phyloP scores from a whole-genome alignment of 352 stramenopile genomes.

The Halophytophthora batemanensis region DNA sequence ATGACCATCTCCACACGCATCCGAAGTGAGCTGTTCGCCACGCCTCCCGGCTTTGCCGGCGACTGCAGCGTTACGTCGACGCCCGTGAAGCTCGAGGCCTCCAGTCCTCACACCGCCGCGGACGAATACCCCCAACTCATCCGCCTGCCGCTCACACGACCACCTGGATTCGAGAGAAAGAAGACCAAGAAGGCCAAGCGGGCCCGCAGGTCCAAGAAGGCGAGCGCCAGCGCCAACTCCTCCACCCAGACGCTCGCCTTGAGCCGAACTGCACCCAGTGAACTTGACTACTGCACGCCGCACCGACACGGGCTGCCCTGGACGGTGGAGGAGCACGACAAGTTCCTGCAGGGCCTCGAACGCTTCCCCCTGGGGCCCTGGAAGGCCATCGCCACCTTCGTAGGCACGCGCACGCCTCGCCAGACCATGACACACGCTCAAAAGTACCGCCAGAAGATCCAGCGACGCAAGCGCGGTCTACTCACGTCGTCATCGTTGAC shows the following conservation, averaged over 20 bases:
- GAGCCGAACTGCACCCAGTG: neutral
- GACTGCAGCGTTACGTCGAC: neutral
- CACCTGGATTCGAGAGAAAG: constrained; percentile 6
- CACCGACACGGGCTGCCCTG: constrained; percentile 27
- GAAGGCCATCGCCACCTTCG: constrained; percentile 41
- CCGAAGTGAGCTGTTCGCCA: constrained; percentile 22
- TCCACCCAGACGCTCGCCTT: constrained; percentile 3
- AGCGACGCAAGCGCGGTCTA: constrained; percentile 34
- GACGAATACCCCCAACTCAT: constrained; percentile 18
- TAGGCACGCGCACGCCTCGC: constrained; percentile 62
- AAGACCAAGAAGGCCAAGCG: constrained; percentile 2
- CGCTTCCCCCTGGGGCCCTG: constrained; percentile 45
- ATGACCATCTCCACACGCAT: constrained; percentile 32
- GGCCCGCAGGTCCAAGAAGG: constrained; percentile 11
- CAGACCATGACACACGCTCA: constrained; percentile 94
- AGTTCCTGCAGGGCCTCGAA: constrained; percentile 49
- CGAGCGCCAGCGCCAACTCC: neutral
- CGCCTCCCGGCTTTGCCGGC: neutral
- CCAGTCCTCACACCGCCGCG: neutral
- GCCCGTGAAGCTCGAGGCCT: neutral
- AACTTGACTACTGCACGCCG: neutral
- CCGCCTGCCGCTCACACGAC: constrained; percentile 22
- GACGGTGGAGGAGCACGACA: constrained; percentile 46
- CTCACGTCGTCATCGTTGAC: constrained; percentile 18
- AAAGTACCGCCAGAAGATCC: constrained; percentile 88